Percentiles rank a stretch among this genome's conserved stretches.
Conservation (phyloP, 1,139 yeast genomes). For the Scheffersomyces segobiensis region DNA sequence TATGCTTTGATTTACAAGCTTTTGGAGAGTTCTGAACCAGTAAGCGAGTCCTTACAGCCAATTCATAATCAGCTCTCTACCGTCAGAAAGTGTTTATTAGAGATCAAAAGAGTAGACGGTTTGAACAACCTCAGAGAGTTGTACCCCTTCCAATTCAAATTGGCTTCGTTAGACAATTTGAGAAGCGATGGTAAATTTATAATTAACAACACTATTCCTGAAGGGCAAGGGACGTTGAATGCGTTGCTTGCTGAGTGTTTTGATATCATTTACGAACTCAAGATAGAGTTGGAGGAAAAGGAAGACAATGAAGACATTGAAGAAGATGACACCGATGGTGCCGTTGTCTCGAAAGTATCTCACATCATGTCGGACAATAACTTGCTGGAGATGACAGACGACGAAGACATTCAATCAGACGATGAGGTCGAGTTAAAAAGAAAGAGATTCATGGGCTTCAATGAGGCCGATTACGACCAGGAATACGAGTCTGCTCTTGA, state of each 20-base stretch:
- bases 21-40: constrained; percentile 91
- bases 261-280: constrained; percentile 86
- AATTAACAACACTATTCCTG: constrained; percentile 86
- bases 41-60: constrained; percentile 88
- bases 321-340: constrained; percentile 13
- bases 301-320: constrained; percentile 36
- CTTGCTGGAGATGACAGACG: constrained; percentile 19
- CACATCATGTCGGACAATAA: constrained; percentile 2
- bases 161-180: constrained; percentile 83
- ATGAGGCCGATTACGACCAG: constrained; percentile 50
- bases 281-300: constrained; percentile 80
- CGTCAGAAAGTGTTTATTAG: constrained; percentile 83
- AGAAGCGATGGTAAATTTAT: constrained; percentile 90
- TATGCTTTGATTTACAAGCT: constrained; percentile 86
- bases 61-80: constrained; percentile 91
- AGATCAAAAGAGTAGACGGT: constrained; percentile 91
- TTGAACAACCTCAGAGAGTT: constrained; percentile 81
- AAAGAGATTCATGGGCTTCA: constrained; percentile 43
- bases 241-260: constrained; percentile 92
- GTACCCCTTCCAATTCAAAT: constrained; percentile 92
- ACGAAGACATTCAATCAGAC: constrained; percentile 32
- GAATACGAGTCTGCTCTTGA: constrained; percentile 37
- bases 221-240: constrained; percentile 92
- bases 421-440: constrained; percentile 47
- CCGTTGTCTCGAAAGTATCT: constrained; percentile 12